Base-by-base conservation (phyloP, 805 yeast genomes). In the Metschnikowia peoriensis region DNA sequence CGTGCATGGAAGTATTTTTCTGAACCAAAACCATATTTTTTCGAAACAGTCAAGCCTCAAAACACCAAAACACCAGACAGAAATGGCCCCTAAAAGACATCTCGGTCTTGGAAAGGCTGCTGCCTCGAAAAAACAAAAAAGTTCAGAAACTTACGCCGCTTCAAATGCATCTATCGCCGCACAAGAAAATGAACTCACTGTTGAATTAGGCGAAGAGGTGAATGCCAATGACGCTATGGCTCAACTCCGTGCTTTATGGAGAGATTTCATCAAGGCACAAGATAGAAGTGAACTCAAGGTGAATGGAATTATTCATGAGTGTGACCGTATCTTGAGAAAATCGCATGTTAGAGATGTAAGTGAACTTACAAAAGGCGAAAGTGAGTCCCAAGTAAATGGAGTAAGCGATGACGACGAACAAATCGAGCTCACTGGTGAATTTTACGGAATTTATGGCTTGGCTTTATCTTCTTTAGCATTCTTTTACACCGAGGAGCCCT, bases 301-400 rank as follows among this genome's bases (percentile, higher is more conserved):
- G 52, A 88, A 91, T 62, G 97, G 97, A 27, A 78, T 92, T 5
- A 80, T 93, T n/a, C 97, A 92, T 61, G 97, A 93, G 66, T 88
- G 96, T 71, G 97, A 93, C 63, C 72, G 96, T 46, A 66, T 90
- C 35, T 74, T 91, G 57, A 76, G 92, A 64, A 76, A 77, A 51
- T 57, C 60, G 5, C 47, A 53, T 42, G 52, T 41, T 14, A 44
- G 51, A 45, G 41, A 48, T 8, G 49, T 29, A 46, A 52, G 50
- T 10, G 57, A 45, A 14, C 51, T 22, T 22, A 52, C 14, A 48
- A 47, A 27, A 54, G 55, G 15, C 40, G 38, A 28, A 29, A 44
- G 16, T n/a, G 5, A 29, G 14, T 14, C 2, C 38, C 37, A 45
- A 14, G 27, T 16, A 11, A 41, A 37, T 4, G 44, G 35, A 17